These are phyloP conservation scores for Xylaria sp. DNA, from an alignment of 2,329 filamentous ascomycete species.

Conservation along the genomic window DNA sequence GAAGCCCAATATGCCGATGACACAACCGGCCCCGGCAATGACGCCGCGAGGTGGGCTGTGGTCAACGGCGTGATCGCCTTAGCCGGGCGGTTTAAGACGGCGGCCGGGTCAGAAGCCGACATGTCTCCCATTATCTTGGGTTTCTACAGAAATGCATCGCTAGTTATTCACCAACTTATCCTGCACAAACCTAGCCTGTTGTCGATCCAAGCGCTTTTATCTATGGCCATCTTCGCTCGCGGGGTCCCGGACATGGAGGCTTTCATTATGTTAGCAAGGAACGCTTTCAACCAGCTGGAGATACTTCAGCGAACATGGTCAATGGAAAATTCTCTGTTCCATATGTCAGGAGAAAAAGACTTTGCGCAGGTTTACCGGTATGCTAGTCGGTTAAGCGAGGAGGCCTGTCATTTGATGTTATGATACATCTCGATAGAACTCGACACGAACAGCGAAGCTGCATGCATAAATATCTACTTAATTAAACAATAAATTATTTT, in stretches of 20 bases:
- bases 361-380: background rate
- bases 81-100: slow-evolving; percentile 34
- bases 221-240: slow-evolving; percentile 37
- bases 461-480: too few relatives aligned
- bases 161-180: slow-evolving; percentile 34
- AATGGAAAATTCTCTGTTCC: background rate
- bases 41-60: slow-evolving; percentile 35
- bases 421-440: background rate
- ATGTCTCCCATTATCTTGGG: slow-evolving; percentile 25
- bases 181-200: slow-evolving; percentile 30
- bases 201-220: slow-evolving; percentile 35
- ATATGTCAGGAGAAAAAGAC: background rate
- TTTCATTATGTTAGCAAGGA: slow-evolving; percentile 35
- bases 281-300: slow-evolving; percentile 45
- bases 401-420: background rate
- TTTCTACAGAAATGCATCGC: slow-evolving; percentile 36
- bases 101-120: slow-evolving; percentile 28
- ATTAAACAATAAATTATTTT: too few relatives aligned
- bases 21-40: slow-evolving; percentile 12
- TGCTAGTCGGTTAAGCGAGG: background rate
- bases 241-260: slow-evolving; percentile 23
- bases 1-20: slow-evolving; percentile 33
- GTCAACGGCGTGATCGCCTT: slow-evolving; percentile 36
- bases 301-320: slow-evolving; percentile 7
- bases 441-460: too few relatives aligned